phyloP scores from a whole-genome alignment of 2,329 filamentous ascomycete genomes.

The Fonsecaea multimorphosa region DNA sequence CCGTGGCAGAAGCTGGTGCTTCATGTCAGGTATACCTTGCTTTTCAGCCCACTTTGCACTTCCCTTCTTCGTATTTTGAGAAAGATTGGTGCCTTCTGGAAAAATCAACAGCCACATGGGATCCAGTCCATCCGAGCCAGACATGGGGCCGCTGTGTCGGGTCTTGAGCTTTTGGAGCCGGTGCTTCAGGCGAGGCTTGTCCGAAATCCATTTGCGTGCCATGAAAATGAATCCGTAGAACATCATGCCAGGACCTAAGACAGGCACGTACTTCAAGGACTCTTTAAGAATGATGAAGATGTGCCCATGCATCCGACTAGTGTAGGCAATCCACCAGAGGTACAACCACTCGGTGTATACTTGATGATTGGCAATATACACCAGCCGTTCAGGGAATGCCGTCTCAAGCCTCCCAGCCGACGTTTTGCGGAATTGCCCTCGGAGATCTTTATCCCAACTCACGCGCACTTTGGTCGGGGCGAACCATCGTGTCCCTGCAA shows the following conservation, averaged over 20 bases:
- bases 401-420: constrained; percentile 64
- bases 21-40: constrained; percentile 62
- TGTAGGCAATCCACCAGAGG: constrained; percentile 71
- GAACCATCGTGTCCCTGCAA: constrained; percentile 68
- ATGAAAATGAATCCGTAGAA: constrained; percentile 72
- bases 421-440: constrained; percentile 63
- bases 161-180: constrained; percentile 63
- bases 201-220: constrained; percentile 66
- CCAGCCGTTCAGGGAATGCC: constrained; percentile 65
- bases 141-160: constrained; percentile 56
- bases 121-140: constrained; percentile 55
- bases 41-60: constrained; percentile 65
- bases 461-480: constrained; percentile 67
- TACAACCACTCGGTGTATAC: constrained; percentile 74
- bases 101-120: constrained; percentile 73
- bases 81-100: constrained; percentile 69
- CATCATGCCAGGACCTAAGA: constrained; percentile 67
- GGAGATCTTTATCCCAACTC: constrained; percentile 66
- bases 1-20: constrained; percentile 65
- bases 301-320: constrained; percentile 68
- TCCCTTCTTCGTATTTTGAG: constrained; percentile 60
- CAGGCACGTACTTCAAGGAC: constrained; percentile 66
- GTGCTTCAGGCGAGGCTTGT: constrained; percentile 64
- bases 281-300: constrained; percentile 72
- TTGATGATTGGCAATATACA: constrained; percentile 70